Percentiles rank a stretch among this genome's conserved stretches.
These are phyloP conservation scores for Clathrospora elynae DNA, from an alignment of 2,329 filamentous ascomycete species.

Conservation along the genomic window DNA sequence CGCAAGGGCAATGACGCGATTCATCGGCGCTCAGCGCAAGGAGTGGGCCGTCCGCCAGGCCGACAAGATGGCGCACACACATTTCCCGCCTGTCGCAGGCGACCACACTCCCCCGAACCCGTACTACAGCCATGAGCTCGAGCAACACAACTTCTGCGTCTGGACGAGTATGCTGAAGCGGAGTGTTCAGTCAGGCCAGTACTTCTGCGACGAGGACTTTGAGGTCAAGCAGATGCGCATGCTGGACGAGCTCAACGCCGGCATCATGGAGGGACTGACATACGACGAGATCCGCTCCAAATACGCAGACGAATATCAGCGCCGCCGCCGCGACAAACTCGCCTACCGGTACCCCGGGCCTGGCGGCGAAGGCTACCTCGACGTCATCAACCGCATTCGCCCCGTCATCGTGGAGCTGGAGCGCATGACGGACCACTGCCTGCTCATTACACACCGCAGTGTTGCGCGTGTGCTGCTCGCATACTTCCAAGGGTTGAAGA, in stretches of 20 bases:
- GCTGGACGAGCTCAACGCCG: constrained; percentile 94
- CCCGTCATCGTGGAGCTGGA: constrained; percentile 97
- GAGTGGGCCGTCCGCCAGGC: constrained; percentile 84
- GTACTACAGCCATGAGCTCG: constrained; percentile 61
- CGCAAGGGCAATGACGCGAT: constrained; percentile 76
- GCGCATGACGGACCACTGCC: constrained; percentile 92
- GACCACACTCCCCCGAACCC: constrained; percentile 96
- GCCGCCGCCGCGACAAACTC: constrained; percentile 83
- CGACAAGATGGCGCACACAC: constrained; percentile 73
- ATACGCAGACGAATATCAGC: constrained; percentile 79
- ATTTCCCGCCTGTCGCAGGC: constrained; percentile 87
- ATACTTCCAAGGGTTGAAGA: constrained; percentile 91
- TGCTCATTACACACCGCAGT: constrained; percentile 90
- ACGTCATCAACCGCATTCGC: constrained; percentile 92
- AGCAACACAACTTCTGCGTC: constrained; percentile 89
- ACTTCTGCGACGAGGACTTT: constrained; percentile 91
- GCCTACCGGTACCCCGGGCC: constrained; percentile 96
- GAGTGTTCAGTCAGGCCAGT: constrained; percentile 83
- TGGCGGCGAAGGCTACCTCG: constrained; percentile 93
- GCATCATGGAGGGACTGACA: constrained; percentile 91
- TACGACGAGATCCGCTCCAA: constrained; percentile 86
- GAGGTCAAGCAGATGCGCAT: constrained; percentile 98
- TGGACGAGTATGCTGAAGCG: constrained; percentile 98
- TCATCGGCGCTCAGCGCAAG: constrained; percentile 79
- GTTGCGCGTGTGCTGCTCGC: constrained; percentile 91